Evolutionary conservation across 768 basidiomycete genomes (phyloP).

Genomic region (Hypholoma sublateritium): DNA sequence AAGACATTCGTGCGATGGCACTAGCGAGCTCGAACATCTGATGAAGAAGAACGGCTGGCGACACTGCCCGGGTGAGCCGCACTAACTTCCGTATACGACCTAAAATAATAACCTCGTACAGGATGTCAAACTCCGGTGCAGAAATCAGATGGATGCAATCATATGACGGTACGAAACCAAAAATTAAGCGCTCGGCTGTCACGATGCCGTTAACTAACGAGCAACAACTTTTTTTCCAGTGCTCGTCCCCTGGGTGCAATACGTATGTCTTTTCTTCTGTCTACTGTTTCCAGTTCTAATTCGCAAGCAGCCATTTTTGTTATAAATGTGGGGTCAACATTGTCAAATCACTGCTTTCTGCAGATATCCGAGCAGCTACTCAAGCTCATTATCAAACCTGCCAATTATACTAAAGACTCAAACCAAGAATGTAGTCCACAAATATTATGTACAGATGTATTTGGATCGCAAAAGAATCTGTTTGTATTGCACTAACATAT

Average conservation of each 20-base stretch:
- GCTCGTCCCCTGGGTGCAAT: conserved; percentile 54
- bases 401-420: not conserved
- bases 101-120: conserved; percentile 9
- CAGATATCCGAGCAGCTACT: not conserved
- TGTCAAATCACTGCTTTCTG: conserved; percentile 16
- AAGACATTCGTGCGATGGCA: conserved; percentile 58
- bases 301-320: conserved; percentile 44
- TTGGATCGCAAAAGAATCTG: no score
- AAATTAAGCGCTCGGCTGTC: not conserved
- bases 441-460: no score
- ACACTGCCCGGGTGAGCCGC: conserved; percentile 49
- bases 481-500: no score
- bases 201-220: not conserved
- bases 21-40: conserved; percentile 49
- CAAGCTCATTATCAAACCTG: not conserved
- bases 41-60: conserved; percentile 57
- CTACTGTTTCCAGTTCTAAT: conserved; percentile 12
- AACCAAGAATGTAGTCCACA: no score
- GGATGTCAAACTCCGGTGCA: conserved; percentile 47
- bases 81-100: not conserved
- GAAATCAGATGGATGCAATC: conserved; percentile 52
- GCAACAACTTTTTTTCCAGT: conserved; percentile 28
- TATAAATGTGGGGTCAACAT: conserved; percentile 49
- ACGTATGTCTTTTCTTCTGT: conserved; percentile 20
- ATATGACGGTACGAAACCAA: conserved; percentile 48